Percentiles rank a stretch among this genome's conserved stretches.
Evolutionary conservation across 345 rosid genomes (phyloP).

Genomic region (Populus pruinosa): DNA sequence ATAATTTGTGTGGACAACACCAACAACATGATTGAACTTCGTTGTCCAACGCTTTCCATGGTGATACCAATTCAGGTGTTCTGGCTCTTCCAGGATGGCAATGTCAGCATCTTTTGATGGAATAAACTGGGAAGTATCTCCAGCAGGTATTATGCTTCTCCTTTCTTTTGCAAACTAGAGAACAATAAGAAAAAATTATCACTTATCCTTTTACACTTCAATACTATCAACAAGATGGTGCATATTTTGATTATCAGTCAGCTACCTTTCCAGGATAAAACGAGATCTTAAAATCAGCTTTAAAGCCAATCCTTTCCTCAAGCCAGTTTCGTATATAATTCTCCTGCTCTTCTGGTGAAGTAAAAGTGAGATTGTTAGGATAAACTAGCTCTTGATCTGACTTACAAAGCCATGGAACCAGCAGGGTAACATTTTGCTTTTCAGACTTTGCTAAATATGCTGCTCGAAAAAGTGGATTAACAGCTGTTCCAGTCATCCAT

Average conservation of each 20-base stretch:
- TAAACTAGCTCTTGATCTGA: slow-evolving; percentile 96
- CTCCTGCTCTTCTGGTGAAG: slow-evolving; percentile 96
- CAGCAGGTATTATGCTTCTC: slow-evolving; percentile 93
- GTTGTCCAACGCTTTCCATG: slow-evolving; percentile 97
- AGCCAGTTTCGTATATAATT: slow-evolving; percentile 89
- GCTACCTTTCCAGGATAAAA: slow-evolving; percentile 97
- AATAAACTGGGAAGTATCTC: slow-evolving; percentile 90
- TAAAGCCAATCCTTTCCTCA: slow-evolving; percentile 87
- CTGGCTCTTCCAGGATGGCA: slow-evolving; percentile 94
- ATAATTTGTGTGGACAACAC: slow-evolving; percentile 96
- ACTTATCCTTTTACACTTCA: not conserved
- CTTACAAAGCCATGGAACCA: slow-evolving; percentile 97
- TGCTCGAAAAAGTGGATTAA: slow-evolving; percentile 91
- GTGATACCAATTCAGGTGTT: slow-evolving; percentile 95
- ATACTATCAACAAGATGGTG: not conserved
- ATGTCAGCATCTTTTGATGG: slow-evolving; percentile 88
- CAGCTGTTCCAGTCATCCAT: slow-evolving; percentile 99
- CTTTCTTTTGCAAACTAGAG: slow-evolving; percentile 81
- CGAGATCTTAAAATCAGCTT: slow-evolving; percentile 83
- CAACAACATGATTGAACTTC: slow-evolving; percentile 94
- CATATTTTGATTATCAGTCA: slow-evolving; percentile 8
- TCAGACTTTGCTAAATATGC: slow-evolving; percentile 83
- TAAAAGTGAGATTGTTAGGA: slow-evolving; percentile 76
- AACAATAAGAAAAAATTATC: slow-evolving; percentile 16
- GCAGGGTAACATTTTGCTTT: slow-evolving; percentile 77